Evolutionary conservation across 805 yeast species (phyloP), one percentile per base, ranked within the genome.

Genomic region (Ogataea philodendri): DNA sequence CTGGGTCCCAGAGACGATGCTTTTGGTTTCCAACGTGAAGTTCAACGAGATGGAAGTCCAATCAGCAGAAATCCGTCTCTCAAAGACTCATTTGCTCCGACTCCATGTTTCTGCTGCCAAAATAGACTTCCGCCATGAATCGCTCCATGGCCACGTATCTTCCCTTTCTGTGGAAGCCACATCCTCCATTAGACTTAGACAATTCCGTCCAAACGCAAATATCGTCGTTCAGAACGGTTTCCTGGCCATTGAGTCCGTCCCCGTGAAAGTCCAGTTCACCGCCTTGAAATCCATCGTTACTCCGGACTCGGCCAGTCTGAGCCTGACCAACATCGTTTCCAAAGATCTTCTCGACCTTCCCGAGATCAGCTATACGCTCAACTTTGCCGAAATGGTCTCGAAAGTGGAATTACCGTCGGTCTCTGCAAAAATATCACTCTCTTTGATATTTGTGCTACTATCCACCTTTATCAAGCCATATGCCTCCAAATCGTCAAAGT

Each of bases 1-100:
- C 10, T 26, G 29, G 29, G 19, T 14, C 29, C 29, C 29, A 5
- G 29, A 26, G 19, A 26, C 19, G 9, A 18, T 9, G 21, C 2
- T 26, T 9, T 6, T 8, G 5, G 4, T 26, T 15, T 11, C 15
- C 5, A 15, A 9, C 4, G 5, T 26, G 3, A 15, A 11, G 3
- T 9, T 15, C 10, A 13, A 26, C 7, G 16, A 15, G 7, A 5
- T 15, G 10, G 5, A 11, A n/a, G 20, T 10, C 11, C 7, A 3
- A 2, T 26, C 29, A 13, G 29, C 13, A n/a, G 8, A 13, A 9
- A 9, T 26, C 11, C 29, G 29, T 7, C 16, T 15, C 10, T 15
- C 19, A 3, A 26, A 15, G 20, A 10, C 9, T 3, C 13, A 7
- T 16, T n/a, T 11, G 9, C 16, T 15, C 20, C 15, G 13, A 16